These are phyloP conservation scores for Canna indica DNA, from an alignment of 176 grass and related monocot genomes.

Conservation along the genomic window DNA sequence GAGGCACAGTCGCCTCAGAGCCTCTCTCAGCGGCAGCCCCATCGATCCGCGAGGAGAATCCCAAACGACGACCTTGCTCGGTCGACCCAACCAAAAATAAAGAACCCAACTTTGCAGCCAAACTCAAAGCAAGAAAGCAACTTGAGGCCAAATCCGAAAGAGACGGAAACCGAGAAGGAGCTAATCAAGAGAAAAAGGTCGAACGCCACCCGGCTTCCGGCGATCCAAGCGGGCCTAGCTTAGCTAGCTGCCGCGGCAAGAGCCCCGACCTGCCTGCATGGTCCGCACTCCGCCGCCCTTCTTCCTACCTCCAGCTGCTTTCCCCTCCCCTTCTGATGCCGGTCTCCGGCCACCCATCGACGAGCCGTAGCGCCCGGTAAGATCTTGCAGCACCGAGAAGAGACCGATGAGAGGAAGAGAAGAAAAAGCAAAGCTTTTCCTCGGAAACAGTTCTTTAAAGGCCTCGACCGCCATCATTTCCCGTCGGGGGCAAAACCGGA, in stretches of 20 bases:
- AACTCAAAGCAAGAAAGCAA: not conserved
- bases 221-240: not conserved
- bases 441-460: not conserved
- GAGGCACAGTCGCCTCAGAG: conserved; percentile 65
- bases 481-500: conserved; percentile 37
- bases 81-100: not conserved
- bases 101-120: not conserved
- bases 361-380: conserved; percentile 1
- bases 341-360: conserved; percentile 58
- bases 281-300: conserved; percentile 39
- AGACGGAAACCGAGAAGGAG: not conserved
- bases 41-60: conserved; percentile 8
- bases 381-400: not conserved
- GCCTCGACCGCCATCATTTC: conserved; percentile 38
- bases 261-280: conserved; percentile 74
- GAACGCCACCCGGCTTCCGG: conserved; percentile 22
- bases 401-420: conserved; percentile 2
- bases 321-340: conserved; percentile 30
- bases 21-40: conserved; percentile 60
- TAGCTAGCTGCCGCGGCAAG: conserved; percentile 87
- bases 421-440: not conserved
- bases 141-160: conserved; percentile 11
- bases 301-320: conserved; percentile 39
- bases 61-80: not conserved
- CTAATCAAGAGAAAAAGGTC: not conserved